Evolutionary conservation across 2,329 filamentous ascomycete species (phyloP).

Genomic region (Penicillium glabrum): DNA sequence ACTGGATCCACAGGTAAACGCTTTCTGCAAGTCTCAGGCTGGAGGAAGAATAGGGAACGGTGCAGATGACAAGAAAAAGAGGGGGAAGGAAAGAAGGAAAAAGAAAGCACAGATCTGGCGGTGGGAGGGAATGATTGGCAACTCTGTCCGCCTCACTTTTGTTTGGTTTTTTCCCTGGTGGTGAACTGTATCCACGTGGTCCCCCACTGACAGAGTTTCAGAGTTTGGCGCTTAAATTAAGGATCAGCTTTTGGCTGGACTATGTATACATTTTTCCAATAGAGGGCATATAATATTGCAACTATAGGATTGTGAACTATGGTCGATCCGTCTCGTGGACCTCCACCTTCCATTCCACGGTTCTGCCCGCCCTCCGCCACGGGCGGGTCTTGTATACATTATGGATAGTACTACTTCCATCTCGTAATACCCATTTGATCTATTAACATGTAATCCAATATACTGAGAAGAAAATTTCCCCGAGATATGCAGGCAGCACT

Average conservation of each 20-base stretch:
- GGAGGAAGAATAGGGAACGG: not conserved
- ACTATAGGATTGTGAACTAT: not conserved
- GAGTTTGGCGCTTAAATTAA: not conserved
- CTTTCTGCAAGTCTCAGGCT: not conserved
- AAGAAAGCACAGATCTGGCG: conserved; percentile 20
- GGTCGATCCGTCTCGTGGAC: conserved; percentile 21
- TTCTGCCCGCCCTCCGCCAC: conserved; percentile 15
- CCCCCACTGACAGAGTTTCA: conserved; percentile 3
- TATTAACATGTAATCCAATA: too few species aligned
- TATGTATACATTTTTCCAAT: not conserved
- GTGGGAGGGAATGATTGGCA: conserved; percentile 15
- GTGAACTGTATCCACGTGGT: conserved; percentile 20
- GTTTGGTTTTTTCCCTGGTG: not conserved
- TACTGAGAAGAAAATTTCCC: too few species aligned
- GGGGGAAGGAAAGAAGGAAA: conserved; percentile 5
- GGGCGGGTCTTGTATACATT: not conserved
- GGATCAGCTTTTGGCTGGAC: not conserved
- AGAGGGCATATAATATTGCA: not conserved
- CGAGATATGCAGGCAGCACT: too few species aligned
- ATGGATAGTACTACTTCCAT: not conserved
- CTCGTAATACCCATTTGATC: not conserved
- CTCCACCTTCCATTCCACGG: conserved; percentile 27
- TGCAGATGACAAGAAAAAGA: not conserved
- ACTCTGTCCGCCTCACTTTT: conserved; percentile 27
- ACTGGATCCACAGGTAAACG: not conserved